Conservation (phyloP, 192 early-diverging fungal species). For the Helicostylum pulchrum region DNA sequence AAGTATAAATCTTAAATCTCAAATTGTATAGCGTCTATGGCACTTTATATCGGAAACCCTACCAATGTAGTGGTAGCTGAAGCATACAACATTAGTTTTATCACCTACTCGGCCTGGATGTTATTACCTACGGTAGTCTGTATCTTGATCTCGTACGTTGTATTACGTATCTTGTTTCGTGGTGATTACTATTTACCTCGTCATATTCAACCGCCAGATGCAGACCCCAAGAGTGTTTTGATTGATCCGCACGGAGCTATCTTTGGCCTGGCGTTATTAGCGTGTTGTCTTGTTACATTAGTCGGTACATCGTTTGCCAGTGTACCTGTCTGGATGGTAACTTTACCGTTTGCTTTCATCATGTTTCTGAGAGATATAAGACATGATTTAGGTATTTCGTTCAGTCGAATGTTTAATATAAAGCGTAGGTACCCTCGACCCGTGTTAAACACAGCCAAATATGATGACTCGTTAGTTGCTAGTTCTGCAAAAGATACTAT, state of each 20-base stretch:
- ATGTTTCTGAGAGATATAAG: conserved; percentile 58
- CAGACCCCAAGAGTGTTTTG: conserved; percentile 50
- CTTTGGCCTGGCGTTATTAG: conserved; percentile 56
- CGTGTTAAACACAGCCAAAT: conserved; percentile 1
- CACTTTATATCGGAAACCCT: conserved; percentile 84
- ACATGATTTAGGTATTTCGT: conserved; percentile 41
- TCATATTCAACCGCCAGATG: conserved; percentile 40
- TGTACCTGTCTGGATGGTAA: conserved; percentile 74
- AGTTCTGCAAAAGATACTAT: neutral
- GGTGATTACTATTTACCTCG: conserved; percentile 46
- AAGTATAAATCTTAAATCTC: neutral
- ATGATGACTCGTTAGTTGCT: neutral
- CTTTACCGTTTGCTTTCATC: conserved; percentile 70
- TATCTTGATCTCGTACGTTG: conserved; percentile 49
- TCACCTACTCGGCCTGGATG: conserved; percentile 87
- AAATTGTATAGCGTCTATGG: conserved; percentile 61
- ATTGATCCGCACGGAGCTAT: conserved; percentile 57
- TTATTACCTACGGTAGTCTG: conserved; percentile 61
- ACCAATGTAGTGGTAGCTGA: conserved; percentile 85
- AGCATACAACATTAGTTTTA: conserved; percentile 68
- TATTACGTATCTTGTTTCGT: conserved; percentile 53
- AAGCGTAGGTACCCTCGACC: neutral
- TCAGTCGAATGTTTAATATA: neutral
- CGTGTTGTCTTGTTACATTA: conserved; percentile 58
- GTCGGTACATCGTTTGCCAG: conserved; percentile 65